Evolutionary conservation across 2,329 filamentous ascomycete genomes (phyloP).

Genomic region (Neofusicoccum cordaticola): DNA sequence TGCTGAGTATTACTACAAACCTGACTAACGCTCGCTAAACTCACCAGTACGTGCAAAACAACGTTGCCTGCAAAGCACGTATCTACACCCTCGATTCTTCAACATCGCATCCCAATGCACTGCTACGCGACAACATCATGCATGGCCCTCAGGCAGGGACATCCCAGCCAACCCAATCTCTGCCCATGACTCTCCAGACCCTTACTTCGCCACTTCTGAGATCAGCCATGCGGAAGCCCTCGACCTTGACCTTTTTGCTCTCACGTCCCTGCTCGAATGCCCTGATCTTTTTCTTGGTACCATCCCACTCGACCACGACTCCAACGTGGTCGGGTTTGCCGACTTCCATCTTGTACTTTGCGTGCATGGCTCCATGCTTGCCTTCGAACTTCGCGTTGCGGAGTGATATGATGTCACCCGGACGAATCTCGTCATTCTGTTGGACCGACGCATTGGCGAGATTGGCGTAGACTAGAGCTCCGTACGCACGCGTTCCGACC

Average conservation of each 20-base stretch:
- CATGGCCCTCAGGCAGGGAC: not conserved
- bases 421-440: conserved; percentile 87
- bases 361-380: conserved; percentile 91
- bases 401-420: conserved; percentile 88
- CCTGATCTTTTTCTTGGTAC: conserved; percentile 94
- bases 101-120: not conserved
- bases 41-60: not conserved
- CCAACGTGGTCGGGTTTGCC: conserved; percentile 87
- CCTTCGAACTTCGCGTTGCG: conserved; percentile 94
- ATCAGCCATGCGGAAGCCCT: conserved; percentile 93
- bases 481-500: conserved; percentile 85
- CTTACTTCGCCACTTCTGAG: conserved; percentile 90
- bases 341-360: conserved; percentile 86
- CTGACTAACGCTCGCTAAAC: conserved; percentile 1
- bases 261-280: conserved; percentile 95
- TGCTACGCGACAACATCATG: not conserved
- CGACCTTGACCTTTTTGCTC: conserved; percentile 86
- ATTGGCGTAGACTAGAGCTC: conserved; percentile 90
- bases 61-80: conserved; percentile 1
- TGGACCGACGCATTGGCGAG: conserved; percentile 89
- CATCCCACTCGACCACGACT: conserved; percentile 94
- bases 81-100: not conserved
- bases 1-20: conserved; percentile 11
- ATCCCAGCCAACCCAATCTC: conserved; percentile 87
- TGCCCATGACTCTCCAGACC: conserved; percentile 93